phyloP scores from a whole-genome alignment of 495 filamentous ascomycete species.

The Apodospora peruviana region DNA sequence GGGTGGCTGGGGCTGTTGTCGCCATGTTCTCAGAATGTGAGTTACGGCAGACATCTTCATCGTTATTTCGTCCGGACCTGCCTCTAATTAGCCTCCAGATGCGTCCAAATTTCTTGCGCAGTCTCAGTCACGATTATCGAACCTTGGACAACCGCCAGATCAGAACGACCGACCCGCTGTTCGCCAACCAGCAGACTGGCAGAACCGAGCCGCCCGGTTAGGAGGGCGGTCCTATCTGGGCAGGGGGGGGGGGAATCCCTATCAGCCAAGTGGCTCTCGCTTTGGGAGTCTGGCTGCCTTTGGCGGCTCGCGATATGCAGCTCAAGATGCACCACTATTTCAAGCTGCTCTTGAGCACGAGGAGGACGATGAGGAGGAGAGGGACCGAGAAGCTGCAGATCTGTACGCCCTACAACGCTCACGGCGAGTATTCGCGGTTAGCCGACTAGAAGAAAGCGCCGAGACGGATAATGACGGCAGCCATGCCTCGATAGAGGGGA shows the following conservation, averaged over 20 bases:
- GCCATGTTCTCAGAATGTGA: constrained; percentile 97
- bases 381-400: constrained; percentile 87
- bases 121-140: constrained; percentile 79
- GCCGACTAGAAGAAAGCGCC: constrained; percentile 71
- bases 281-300: constrained; percentile 72
- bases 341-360: constrained; percentile 79
- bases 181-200: constrained; percentile 27
- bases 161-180: constrained; percentile 43
- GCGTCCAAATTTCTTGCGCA: constrained; percentile 95
- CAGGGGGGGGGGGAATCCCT: constrained; percentile 58
- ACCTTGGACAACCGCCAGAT: constrained; percentile 47
- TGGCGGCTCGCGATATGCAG: constrained; percentile 60
- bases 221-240: constrained; percentile 30
- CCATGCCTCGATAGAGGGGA: constrained; percentile 49
- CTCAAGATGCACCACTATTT: constrained; percentile 83
- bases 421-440: constrained; percentile 77
- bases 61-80: constrained; percentile 2
- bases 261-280: constrained; percentile 61
- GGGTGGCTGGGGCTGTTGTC: constrained; percentile 19
- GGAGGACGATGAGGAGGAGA: constrained; percentile 82
- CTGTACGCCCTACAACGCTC: constrained; percentile 87
- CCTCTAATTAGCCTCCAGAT: constrained; percentile 51
- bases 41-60: constrained; percentile 26
- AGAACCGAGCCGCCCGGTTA: constrained; percentile 30
- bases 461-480: constrained; percentile 68